Evolutionary conservation across 192 early-diverging fungal species (phyloP).

Genomic region (Coemansia sp.): DNA sequence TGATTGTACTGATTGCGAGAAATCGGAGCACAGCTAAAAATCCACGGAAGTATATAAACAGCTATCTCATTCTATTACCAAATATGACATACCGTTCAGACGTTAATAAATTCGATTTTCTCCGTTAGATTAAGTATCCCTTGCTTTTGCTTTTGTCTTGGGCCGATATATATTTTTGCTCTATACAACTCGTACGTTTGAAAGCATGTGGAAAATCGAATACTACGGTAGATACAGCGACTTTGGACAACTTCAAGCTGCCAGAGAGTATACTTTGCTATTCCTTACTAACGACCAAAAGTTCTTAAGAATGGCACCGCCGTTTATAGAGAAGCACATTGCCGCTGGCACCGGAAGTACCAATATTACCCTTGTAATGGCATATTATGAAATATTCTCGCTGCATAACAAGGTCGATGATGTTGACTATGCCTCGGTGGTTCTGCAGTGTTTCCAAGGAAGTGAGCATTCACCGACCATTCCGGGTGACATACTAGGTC

Average conservation of each 20-base stretch:
- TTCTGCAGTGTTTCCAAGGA: no score
- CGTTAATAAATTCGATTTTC: no score
- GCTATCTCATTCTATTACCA: no score
- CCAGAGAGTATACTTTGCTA: neutral
- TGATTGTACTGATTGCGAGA: neutral
- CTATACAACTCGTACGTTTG: no score
- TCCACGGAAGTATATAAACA: neutral
- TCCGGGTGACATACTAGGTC: no score
- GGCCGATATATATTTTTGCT: no score
- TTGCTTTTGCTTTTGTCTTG: no score
- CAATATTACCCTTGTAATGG: neutral
- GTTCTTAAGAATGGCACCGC: neutral
- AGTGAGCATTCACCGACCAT: no score
- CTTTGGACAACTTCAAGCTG: neutral
- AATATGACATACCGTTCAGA: no score
- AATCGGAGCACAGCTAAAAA: neutral
- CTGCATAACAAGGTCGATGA: neutral
- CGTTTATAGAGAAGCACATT: neutral
- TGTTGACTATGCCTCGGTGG: neutral
- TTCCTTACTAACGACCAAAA: neutral
- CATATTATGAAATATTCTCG: neutral
- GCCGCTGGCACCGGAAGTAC: neutral
- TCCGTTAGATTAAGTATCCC: no score
- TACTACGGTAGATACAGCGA: neutral
- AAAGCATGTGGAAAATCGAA: no score